phyloP scores from a whole-genome alignment of 257 asterid species.

The Nicotiana tabacum region DNA sequence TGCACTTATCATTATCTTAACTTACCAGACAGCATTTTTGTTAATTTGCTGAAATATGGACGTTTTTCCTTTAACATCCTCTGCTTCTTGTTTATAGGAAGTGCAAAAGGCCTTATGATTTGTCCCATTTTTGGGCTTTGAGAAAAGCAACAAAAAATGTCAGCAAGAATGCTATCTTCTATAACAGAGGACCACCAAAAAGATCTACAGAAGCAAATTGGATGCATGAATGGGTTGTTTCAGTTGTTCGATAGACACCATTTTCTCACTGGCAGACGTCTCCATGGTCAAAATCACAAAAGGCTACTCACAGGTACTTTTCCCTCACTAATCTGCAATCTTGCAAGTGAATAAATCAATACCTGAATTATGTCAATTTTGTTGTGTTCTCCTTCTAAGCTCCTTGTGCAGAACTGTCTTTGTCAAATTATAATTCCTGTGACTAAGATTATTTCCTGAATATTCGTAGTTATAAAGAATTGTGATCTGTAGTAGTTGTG shows the following conservation, averaged over 20 bases:
- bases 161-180: constrained; percentile 45
- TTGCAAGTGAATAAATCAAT: background rate
- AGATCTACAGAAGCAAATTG: constrained; percentile 72
- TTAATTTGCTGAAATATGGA: background rate
- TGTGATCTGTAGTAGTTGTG: background rate
- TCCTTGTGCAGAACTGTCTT: background rate
- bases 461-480: background rate
- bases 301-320: constrained; percentile 62
- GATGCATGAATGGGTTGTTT: constrained; percentile 94
- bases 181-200: constrained; percentile 41
- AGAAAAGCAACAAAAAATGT: constrained; percentile 32
- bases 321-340: background rate
- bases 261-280: constrained; percentile 52
- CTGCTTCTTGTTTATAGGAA: constrained; percentile 2
- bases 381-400: background rate
- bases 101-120: background rate
- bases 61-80: background rate
- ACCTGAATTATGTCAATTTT: background rate
- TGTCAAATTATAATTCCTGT: background rate
- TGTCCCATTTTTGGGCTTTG: constrained; percentile 8
- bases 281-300: constrained; percentile 44
- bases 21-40: background rate
- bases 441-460: background rate
- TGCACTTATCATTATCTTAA: background rate
- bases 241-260: constrained; percentile 78